A percentile compares a stretch with the other conserved stretches of the same genome.
phyloP scores from a whole-genome alignment of 345 rosid genomes.

The Lepidium africanum region DNA sequence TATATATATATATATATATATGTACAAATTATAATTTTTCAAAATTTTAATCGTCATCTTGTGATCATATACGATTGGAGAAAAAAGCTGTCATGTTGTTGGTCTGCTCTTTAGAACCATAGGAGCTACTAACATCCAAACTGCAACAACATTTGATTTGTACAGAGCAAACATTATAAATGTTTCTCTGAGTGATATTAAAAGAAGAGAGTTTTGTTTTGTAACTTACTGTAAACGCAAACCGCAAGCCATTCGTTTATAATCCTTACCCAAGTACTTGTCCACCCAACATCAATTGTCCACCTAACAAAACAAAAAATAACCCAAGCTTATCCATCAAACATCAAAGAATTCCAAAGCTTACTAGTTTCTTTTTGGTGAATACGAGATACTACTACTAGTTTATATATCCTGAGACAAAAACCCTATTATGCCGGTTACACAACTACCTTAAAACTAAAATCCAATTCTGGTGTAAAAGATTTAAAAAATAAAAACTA shows the following conservation, averaged over 20 bases:
- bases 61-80: neutral
- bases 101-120: constrained; percentile 46
- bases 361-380: neutral
- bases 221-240: constrained; percentile 68
- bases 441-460: too few species aligned
- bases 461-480: too few species aligned
- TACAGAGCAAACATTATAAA: neutral
- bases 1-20: too few species aligned
- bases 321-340: neutral
- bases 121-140: constrained; percentile 90
- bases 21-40: neutral
- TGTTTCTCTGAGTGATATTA: too few species aligned
- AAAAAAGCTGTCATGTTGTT: constrained; percentile 22
- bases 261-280: constrained; percentile 94
- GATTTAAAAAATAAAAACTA: neutral
- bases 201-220: neutral
- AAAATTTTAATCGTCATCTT: neutral
- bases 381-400: too few species aligned
- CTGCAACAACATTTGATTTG: constrained; percentile 32
- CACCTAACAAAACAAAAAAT: constrained; percentile 42
- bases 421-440: too few species aligned
- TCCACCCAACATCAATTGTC: constrained; percentile 98
- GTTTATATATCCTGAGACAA: too few species aligned
- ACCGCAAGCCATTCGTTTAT: constrained; percentile 94
- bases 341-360: too few species aligned